Evolutionary conservation across 352 stramenopile species (phyloP).

Genomic region (Globisporangium camurandrum): DNA sequence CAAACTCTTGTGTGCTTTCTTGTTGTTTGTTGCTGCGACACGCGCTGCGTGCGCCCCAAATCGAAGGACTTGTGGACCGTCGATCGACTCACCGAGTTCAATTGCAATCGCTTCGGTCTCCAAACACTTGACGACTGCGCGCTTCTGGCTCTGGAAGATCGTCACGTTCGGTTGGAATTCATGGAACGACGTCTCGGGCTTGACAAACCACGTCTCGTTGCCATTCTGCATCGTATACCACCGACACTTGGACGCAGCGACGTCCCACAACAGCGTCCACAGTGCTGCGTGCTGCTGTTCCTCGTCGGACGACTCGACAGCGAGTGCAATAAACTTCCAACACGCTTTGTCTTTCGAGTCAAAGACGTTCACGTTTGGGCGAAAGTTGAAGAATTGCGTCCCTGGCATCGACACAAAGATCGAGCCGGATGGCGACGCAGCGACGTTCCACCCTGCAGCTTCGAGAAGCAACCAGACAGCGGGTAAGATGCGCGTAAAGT

Average conservation of each 20-base stretch:
- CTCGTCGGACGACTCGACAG: constrained; percentile 16
- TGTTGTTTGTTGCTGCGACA: constrained; percentile 14
- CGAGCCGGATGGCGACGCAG: constrained; percentile 40
- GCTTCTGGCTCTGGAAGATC: constrained; percentile 77
- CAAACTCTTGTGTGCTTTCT: constrained; percentile 14
- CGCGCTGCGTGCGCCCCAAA: constrained; percentile 22
- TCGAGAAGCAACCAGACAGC: constrained; percentile 40
- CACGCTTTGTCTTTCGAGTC: constrained; percentile 70
- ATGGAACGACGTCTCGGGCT: constrained; percentile 60
- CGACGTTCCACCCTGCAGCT: constrained; percentile 53
- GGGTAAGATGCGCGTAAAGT: constrained; percentile 41
- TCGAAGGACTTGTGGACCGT: constrained; percentile 47
- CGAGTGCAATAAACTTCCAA: constrained; percentile 63
- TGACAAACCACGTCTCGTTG: constrained; percentile 66
- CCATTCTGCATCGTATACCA: constrained; percentile 75
- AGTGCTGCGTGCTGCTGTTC: constrained; percentile 19
- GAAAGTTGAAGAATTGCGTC: constrained; percentile 78
- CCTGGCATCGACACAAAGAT: constrained; percentile 70
- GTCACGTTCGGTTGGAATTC: constrained; percentile 70
- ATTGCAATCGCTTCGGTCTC: constrained; percentile 39
- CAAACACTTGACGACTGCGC: constrained; percentile 58
- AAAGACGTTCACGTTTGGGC: constrained; percentile 78
- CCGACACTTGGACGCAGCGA: constrained; percentile 46
- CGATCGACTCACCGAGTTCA: constrained; percentile 58
- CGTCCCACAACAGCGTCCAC: constrained; percentile 60